phyloP scores from a whole-genome alignment of 2,329 filamentous ascomycete genomes.

The Aureobasidium sp. region DNA sequence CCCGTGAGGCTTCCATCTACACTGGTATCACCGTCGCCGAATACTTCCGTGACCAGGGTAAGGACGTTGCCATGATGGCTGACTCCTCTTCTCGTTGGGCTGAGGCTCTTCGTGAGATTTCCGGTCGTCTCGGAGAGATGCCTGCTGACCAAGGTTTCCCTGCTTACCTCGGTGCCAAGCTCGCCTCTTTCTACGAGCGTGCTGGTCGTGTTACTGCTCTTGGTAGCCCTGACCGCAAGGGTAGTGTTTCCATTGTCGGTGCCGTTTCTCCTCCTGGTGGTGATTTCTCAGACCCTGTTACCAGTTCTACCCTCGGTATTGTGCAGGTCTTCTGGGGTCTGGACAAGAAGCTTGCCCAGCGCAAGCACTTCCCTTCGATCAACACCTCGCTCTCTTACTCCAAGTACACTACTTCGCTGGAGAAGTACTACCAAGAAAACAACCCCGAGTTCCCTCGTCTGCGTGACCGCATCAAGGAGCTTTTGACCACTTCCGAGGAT shows the following conservation, averaged over 20 bases:
- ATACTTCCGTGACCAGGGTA: conserved; percentile 95
- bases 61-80: conserved; percentile 99
- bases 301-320: conserved; percentile 85
- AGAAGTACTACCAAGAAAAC: conserved; percentile 91
- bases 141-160: conserved; percentile 99
- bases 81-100: conserved; percentile 98
- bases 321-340: conserved; percentile 99
- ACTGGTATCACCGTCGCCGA: conserved; percentile 92
- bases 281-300: conserved; percentile 98
- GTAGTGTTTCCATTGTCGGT: conserved; percentile 95
- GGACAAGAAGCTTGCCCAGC: conserved; percentile 98
- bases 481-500: conserved; percentile 91
- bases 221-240: conserved; percentile 79
- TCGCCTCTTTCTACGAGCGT: conserved; percentile 98
- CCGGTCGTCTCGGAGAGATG: conserved; percentile 98
- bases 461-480: conserved; percentile 85
- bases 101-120: conserved; percentile 96
- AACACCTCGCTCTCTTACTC: conserved; percentile 93
- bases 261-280: conserved; percentile 95
- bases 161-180: conserved; percentile 90
- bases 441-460: conserved; percentile 90
- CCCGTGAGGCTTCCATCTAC: conserved; percentile 97
- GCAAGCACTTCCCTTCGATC: conserved; percentile 98
- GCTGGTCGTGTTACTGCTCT: conserved; percentile 80
- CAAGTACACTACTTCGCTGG: conserved; percentile 85